Percentiles rank a stretch among this genome's conserved stretches.
Evolutionary conservation across 768 basidiomycete species (phyloP).

Genomic region (Boletus sensibilis): DNA sequence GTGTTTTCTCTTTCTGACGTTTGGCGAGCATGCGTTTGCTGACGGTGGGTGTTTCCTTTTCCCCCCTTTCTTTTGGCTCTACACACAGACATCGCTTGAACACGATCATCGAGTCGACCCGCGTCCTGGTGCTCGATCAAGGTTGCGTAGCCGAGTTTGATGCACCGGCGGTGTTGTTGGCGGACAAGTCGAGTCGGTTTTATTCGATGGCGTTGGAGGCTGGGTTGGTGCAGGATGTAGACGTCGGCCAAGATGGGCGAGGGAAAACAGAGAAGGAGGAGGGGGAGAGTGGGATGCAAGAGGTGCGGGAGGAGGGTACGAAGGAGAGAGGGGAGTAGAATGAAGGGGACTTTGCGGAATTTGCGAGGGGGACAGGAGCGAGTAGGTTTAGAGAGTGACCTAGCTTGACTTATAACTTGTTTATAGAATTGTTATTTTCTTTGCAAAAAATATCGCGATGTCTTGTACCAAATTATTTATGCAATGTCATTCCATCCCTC

Average conservation of each 20-base stretch:
- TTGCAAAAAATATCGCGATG: too few species aligned
- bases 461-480: too few species aligned
- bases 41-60: not conserved
- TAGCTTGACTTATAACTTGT: too few species aligned
- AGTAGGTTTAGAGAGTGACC: too few species aligned
- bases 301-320: too few species aligned
- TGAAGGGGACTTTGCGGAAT: too few species aligned
- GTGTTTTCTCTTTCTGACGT: not conserved
- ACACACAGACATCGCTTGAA: conserved; percentile 67
- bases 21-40: not conserved
- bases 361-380: too few species aligned
- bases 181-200: conserved; percentile 56
- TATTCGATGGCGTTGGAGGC: conserved; percentile 66
- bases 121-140: conserved; percentile 77
- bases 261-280: not conserved
- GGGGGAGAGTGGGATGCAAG: not conserved
- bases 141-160: conserved; percentile 88
- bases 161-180: conserved; percentile 60
- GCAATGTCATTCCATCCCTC: too few species aligned
- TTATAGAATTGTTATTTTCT: too few species aligned
- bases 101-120: conserved; percentile 79
- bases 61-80: not conserved
- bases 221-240: conserved; percentile 37
- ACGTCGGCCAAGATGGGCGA: not conserved
- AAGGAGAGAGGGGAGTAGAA: not conserved